A percentile compares a stretch with the other conserved stretches of the same genome.
Evolutionary conservation across 75 land plant species (phyloP).

Genomic region (Picea glauca): DNA sequence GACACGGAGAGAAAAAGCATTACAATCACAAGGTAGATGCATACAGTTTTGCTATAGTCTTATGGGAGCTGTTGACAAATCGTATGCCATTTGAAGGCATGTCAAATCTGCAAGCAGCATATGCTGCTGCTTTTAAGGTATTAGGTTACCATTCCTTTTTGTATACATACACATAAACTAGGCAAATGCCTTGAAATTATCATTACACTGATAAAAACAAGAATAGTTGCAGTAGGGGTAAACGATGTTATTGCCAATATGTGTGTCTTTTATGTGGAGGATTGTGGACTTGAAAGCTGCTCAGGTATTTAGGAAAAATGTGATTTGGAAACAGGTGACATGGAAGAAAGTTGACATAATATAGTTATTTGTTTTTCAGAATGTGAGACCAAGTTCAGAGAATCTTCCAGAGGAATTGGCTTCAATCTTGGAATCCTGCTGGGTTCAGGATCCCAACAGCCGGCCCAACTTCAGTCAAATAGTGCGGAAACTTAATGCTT

Average conservation of each 20-base stretch:
- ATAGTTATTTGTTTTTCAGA: conserved; percentile 36
- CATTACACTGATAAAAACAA: too few species aligned
- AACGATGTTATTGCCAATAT: not conserved
- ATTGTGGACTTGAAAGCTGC: not conserved
- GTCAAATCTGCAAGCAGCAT: conserved; percentile 91
- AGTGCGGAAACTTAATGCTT: conserved; percentile 43
- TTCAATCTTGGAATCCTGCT: conserved; percentile 71
- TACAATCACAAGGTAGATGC: conserved; percentile 88
- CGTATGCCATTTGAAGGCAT: conserved; percentile 86
- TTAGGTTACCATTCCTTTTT: too few species aligned
- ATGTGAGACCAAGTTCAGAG: conserved; percentile 79
- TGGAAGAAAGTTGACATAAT: not conserved
- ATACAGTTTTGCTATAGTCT: conserved; percentile 86
- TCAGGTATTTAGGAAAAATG: not conserved
- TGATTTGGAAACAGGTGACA: not conserved
- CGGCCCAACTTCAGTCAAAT: conserved; percentile 90
- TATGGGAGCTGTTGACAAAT: conserved; percentile 86
- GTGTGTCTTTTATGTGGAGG: not conserved
- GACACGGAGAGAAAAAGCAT: conserved; percentile 86
- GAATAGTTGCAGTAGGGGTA: too few species aligned
- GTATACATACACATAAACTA: too few species aligned
- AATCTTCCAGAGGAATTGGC: conserved; percentile 70
- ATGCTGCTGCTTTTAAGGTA: conserved; percentile 91
- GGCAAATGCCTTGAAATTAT: too few species aligned
- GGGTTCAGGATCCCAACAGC: conserved; percentile 85